Conservation (phyloP, 129 eudicot genomes). For the Flaveria brownii region DNA sequence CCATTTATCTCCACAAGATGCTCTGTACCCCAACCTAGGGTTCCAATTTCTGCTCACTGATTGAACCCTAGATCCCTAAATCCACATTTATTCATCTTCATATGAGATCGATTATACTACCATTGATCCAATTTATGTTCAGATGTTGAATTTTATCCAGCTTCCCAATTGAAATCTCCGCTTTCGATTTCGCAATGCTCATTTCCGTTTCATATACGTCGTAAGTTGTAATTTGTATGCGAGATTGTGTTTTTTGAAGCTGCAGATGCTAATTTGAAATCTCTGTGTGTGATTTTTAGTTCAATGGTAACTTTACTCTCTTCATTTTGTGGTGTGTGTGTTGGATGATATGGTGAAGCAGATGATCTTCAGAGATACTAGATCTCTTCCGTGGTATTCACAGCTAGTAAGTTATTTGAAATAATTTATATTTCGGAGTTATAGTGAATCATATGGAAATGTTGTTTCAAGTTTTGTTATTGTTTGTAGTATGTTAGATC, state of each 20-base stretch:
- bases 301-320: background rate
- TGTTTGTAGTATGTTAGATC: background rate
- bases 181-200: constrained; percentile 19
- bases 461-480: constrained; percentile 7
- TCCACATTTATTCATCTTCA: background rate
- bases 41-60: constrained; percentile 13
- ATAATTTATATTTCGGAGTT: background rate
- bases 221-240: background rate
- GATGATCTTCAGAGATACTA: background rate
- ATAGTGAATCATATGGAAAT: background rate
- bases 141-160: constrained; percentile 11
- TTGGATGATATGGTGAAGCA: constrained; percentile 16
- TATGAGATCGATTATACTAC: background rate
- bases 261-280: background rate
- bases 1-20: background rate
- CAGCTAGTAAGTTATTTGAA: background rate
- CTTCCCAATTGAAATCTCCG: constrained; percentile 26
- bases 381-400: background rate
- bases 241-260: background rate
- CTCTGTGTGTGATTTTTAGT: background rate
- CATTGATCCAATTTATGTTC: constrained; percentile 5
- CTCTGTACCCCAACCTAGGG: constrained; percentile 25
- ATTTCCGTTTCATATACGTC: background rate
- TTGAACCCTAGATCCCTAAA: constrained; percentile 33
- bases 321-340: background rate